Percentiles rank a stretch among this genome's conserved stretches.
These are phyloP conservation scores for Lachnellula subtilissima DNA, from an alignment of 2,329 filamentous ascomycete species.

Conservation along the genomic window DNA sequence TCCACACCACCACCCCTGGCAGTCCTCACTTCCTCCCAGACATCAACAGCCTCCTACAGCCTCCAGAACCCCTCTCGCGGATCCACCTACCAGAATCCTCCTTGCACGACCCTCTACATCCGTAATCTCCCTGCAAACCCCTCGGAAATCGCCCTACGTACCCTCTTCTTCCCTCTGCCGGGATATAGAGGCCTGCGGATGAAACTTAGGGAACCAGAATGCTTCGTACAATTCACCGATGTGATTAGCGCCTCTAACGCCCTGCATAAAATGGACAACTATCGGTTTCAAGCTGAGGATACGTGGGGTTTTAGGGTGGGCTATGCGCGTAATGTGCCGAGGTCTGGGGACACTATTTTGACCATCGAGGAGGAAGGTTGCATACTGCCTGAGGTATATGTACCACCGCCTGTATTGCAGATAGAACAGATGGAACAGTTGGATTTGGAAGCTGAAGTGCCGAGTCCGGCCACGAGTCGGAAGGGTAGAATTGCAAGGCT, in stretches of 20 bases:
- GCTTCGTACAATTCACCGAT: slow-evolving; percentile 8
- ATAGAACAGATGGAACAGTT: not conserved
- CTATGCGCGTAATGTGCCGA: slow-evolving; percentile 3
- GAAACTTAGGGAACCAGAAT: slow-evolving; percentile 10
- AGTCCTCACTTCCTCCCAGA: not conserved
- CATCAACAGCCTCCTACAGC: slow-evolving; percentile 6
- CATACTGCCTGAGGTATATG: not conserved
- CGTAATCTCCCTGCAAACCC: slow-evolving; percentile 4
- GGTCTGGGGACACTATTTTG: not conserved
- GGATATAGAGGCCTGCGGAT: slow-evolving; percentile 7
- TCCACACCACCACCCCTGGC: not conserved
- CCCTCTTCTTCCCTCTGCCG: slow-evolving; percentile 1
- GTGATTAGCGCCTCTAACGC: not conserved
- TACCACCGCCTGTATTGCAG: not conserved
- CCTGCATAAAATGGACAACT: slow-evolving; percentile 4
- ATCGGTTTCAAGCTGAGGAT: slow-evolving; percentile 6
- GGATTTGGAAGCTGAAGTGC: not conserved
- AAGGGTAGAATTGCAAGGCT: not conserved
- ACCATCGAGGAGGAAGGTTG: slow-evolving; percentile 6
- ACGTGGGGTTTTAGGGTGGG: slow-evolving; percentile 11
- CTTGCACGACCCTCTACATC: slow-evolving; percentile 8
- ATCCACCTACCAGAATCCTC: slow-evolving; percentile 8
- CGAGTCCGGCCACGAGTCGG: not conserved
- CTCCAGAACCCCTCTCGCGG: slow-evolving; percentile 3
- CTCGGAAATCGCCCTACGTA: slow-evolving; percentile 5